A percentile compares a stretch with the other conserved stretches of the same genome.
phyloP scores from a whole-genome alignment of 1,139 yeast genomes.

The Meyerozyma carpophila region DNA sequence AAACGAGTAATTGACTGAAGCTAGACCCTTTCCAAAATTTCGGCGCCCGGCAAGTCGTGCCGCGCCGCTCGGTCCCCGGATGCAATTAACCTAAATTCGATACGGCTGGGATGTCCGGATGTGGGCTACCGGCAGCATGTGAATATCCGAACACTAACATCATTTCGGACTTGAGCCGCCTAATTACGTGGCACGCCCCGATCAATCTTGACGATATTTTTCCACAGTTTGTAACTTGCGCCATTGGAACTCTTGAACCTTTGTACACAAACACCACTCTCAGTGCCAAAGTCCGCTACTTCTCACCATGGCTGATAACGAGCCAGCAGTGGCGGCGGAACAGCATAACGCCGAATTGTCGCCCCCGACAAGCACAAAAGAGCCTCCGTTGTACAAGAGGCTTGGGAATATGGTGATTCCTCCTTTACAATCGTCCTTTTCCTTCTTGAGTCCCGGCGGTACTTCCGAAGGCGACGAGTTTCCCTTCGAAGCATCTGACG shows the following conservation, averaged over 20 bases:
- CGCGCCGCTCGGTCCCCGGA: too few relatives aligned
- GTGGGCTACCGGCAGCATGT: not conserved
- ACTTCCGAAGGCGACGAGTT: constrained; percentile 4
- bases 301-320: not conserved
- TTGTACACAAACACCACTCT: not conserved
- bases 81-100: too few relatives aligned
- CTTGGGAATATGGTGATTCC: constrained; percentile 11
- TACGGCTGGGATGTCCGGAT: not conserved
- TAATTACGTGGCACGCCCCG: too few relatives aligned
- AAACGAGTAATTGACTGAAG: not conserved
- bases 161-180: too few relatives aligned
- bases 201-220: too few relatives aligned
- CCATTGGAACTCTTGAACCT: not conserved
- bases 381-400: constrained; percentile 8
- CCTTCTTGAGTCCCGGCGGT: constrained; percentile 2
- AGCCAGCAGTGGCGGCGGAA: not conserved
- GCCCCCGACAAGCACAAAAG: not conserved
- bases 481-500: not conserved
- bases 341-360: too few relatives aligned
- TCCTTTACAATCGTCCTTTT: constrained; percentile 9
- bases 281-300: not conserved
- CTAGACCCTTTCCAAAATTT: too few relatives aligned
- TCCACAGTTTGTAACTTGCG: too few relatives aligned
- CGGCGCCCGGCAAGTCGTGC: not conserved
- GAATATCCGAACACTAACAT: not conserved